Conservation (phyloP, 176 grass and related monocot species). For the Eremochloa ophiuroides region DNA sequence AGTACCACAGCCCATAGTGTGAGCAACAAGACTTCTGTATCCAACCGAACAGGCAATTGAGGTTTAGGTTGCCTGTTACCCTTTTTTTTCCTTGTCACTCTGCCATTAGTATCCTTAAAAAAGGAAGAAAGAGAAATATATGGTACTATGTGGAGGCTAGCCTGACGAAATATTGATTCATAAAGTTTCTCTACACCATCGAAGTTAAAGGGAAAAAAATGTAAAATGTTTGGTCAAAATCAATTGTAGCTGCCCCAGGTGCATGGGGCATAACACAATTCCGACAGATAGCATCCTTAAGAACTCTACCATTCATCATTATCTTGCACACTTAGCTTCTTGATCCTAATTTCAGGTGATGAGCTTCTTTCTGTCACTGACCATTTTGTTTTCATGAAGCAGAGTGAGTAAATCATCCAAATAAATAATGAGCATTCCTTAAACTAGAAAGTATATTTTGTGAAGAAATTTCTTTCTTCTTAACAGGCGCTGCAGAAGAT, state of each 20-base stretch:
- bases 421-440: background rate
- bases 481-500: slow-evolving; percentile 31
- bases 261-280: background rate
- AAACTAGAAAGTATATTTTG: background rate
- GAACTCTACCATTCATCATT: background rate
- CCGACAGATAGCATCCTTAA: background rate
- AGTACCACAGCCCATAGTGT: background rate
- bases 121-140: background rate
- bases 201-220: no score
- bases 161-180: background rate
- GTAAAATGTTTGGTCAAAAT: background rate
- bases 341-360: slow-evolving; percentile 28
- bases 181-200: background rate
- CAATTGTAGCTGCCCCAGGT: background rate
- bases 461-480: background rate
- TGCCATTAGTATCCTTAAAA: background rate
- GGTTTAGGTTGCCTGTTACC: background rate
- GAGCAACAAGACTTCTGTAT: background rate
- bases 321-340: background rate
- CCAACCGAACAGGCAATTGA: background rate
- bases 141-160: background rate
- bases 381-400: slow-evolving; percentile 25
- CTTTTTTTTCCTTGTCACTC: background rate
- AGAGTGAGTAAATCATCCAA: slow-evolving; percentile 29
- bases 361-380: slow-evolving; percentile 35